Evolutionary conservation across 345 rosid species (phyloP), one percentile per base, ranked within the genome.

Genomic region (Theobroma cacao): DNA sequence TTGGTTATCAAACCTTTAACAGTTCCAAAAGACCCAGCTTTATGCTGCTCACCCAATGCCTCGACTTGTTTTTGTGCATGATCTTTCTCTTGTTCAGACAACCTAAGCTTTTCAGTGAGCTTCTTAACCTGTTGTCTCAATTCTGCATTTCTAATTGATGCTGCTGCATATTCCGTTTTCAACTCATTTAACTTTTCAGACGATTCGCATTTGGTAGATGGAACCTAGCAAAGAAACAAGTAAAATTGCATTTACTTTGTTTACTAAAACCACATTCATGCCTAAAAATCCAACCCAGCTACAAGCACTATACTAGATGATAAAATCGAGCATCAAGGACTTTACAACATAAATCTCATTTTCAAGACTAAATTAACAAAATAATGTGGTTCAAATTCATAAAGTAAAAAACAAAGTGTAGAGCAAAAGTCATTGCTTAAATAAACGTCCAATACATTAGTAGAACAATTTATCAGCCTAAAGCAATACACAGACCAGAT

Each of bases 1-100:
- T 78, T 89, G 41, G 83, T 85, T 66, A 87, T 84, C 72, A 79
- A 68, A 56, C 85, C 85, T 87, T 82, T 87, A 34, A 87, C 87
- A 1, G 85, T 84, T 28, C 90, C 92, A 71, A 82, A 83, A 43
- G 88, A 70, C 55, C 90, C 88, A 13, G 85, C 88, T 81, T 85
- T 89, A 34, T 80, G 85, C 61, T 69, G 84, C 73, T 80, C 52
- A 55, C 86, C 89, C 62, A 85, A 70, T 33, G 65, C 69, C 75
- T 82, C 47, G 17, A 82, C 84, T 62, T 85, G 90, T 73, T 85
- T 85, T 80, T 77, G 84, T 9, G 83, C 89, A 70, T 87, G 66
- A 70, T 87, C 90, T 71, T 84, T 71, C 62, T 78, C 85, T 58
- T 78, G 87, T 76, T 84, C 87, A 61, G 86, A 84, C 55, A 82